Conservation (phyloP, 2,329 filamentous ascomycete species). For the Dichotomopilus funicola region DNA sequence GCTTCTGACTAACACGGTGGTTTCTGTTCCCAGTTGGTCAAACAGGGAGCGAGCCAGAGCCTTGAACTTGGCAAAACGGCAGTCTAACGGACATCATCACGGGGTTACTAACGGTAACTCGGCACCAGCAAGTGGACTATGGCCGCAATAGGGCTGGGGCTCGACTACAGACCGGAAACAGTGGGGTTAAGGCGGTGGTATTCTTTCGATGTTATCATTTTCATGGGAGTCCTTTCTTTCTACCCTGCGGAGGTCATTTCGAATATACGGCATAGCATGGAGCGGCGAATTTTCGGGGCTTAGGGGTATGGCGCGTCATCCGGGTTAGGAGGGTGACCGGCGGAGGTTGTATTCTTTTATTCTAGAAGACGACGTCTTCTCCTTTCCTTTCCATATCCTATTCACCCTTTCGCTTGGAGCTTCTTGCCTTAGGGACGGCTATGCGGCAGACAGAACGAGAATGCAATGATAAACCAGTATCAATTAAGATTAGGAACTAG, state of each 20-base stretch:
- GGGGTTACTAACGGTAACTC: conserved; percentile 7
- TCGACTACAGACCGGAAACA: neutral
- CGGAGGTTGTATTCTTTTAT: neutral
- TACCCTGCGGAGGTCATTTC: conserved; percentile 1
- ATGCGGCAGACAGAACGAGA: neutral
- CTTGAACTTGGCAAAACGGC: conserved; percentile 13
- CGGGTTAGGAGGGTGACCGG: too few species aligned
- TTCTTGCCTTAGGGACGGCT: too few species aligned
- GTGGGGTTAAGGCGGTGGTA: neutral
- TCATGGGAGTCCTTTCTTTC: neutral
- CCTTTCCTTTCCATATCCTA: neutral
- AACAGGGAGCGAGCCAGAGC: conserved; percentile 28
- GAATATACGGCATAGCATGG: conserved; percentile 15
- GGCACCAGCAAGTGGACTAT: neutral
- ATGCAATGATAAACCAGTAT: neutral
- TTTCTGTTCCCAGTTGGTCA: conserved; percentile 21
- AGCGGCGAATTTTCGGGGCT: conserved; percentile 16
- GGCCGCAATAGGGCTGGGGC: neutral
- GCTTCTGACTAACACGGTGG: too few species aligned
- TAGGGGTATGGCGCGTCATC: neutral
- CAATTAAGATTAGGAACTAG: too few species aligned
- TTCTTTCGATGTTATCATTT: neutral
- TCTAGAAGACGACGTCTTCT: neutral
- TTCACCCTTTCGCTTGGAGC: too few species aligned
- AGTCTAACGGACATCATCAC: conserved; percentile 7